Evolutionary conservation across 441 rosid genomes (phyloP).

Genomic region (Codiaeum variegatum): DNA sequence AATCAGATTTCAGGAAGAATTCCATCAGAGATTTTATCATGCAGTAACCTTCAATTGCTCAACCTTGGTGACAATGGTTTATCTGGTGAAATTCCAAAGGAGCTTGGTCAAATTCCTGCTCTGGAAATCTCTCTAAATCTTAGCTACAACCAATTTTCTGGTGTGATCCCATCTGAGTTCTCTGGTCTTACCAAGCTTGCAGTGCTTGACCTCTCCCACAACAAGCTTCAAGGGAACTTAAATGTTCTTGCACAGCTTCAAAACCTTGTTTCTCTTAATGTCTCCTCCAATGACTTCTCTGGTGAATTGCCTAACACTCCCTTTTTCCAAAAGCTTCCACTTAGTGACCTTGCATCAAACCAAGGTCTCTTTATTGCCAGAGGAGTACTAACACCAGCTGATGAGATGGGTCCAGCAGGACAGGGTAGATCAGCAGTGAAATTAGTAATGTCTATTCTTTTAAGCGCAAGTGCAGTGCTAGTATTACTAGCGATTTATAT

Average conservation of each 20-base stretch:
- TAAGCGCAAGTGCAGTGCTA: constrained; percentile 57
- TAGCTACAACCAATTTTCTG: constrained; percentile 66
- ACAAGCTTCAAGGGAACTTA: constrained; percentile 57
- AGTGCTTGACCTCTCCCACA: constrained; percentile 77
- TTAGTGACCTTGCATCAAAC: constrained; percentile 65
- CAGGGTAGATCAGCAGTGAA: constrained; percentile 49
- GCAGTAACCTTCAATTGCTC: constrained; percentile 69
- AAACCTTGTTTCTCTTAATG: constrained; percentile 80
- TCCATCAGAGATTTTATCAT: constrained; percentile 67
- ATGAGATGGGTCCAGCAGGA: constrained; percentile 24
- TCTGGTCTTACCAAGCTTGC: constrained; percentile 72
- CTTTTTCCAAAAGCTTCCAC: constrained; percentile 69
- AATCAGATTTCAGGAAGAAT: constrained; percentile 65
- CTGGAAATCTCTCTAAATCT: constrained; percentile 85
- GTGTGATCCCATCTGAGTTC: constrained; percentile 64
- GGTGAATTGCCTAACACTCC: constrained; percentile 78
- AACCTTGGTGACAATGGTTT: constrained; percentile 68
- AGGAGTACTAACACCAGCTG: constrained; percentile 42
- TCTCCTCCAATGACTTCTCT: constrained; percentile 79
- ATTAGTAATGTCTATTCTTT: constrained; percentile 63
- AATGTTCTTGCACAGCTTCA: constrained; percentile 56
- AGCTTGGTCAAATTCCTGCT: constrained; percentile 62
- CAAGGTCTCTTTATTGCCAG: constrained; percentile 52
- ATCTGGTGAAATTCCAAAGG: constrained; percentile 69
- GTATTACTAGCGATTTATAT: constrained; percentile 59